These are phyloP conservation scores for Phyllosticta ampelicida DNA, from an alignment of 2,329 filamentous ascomycete species.

Conservation along the genomic window DNA sequence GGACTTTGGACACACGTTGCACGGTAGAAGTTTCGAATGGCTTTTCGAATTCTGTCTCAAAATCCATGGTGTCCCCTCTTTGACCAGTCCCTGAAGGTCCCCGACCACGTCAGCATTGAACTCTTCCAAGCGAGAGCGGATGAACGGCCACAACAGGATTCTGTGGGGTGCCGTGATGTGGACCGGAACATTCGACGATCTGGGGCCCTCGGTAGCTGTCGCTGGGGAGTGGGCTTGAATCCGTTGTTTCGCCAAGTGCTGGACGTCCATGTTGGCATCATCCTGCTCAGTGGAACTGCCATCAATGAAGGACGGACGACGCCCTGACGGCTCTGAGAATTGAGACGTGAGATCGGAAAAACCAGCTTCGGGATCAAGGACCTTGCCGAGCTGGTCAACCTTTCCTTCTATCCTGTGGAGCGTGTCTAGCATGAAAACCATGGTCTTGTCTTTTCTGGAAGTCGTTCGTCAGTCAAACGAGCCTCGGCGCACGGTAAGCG, in stretches of 20 bases:
- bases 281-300: not conserved
- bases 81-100: conserved; percentile 7
- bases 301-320: conserved; percentile 4
- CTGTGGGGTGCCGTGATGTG: conserved; percentile 14
- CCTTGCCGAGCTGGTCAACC: conserved; percentile 10
- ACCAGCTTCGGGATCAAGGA: conserved; percentile 1
- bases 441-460: conserved; percentile 12
- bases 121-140: conserved; percentile 8
- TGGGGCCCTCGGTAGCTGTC: not conserved
- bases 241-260: not conserved
- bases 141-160: conserved; percentile 14
- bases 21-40: conserved; percentile 6
- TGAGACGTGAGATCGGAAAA: not conserved
- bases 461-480: not conserved
- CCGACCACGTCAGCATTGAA: conserved; percentile 2
- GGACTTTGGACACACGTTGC: not conserved
- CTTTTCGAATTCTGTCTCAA: conserved; percentile 7
- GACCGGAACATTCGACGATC: not conserved
- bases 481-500: not conserved
- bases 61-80: conserved; percentile 11
- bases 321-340: conserved; percentile 5
- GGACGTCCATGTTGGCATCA: not conserved
- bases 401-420: conserved; percentile 9
- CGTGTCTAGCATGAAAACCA: conserved; percentile 11
- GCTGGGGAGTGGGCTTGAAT: not conserved